Conservation (phyloP, 2,329 filamentous ascomycete genomes). For the Thermoascus crustaceus region DNA sequence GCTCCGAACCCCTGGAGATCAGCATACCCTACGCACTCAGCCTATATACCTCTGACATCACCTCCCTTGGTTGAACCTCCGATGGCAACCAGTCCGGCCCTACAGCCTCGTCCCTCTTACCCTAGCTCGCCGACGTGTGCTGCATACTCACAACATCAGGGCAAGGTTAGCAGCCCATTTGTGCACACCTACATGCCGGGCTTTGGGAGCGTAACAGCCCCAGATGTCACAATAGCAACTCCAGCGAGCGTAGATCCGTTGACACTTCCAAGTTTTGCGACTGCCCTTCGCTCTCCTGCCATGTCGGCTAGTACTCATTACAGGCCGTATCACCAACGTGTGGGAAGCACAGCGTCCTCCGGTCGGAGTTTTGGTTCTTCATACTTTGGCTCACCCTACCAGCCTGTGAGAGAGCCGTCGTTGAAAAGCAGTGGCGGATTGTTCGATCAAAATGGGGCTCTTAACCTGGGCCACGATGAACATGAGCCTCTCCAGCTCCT, state of each 20-base stretch:
- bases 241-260: conserved; percentile 19
- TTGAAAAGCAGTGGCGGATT: conserved; percentile 16
- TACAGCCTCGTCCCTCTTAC: conserved; percentile 16
- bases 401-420: conserved; percentile 22
- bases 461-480: conserved; percentile 2
- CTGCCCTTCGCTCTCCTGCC: conserved; percentile 27
- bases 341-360: conserved; percentile 20
- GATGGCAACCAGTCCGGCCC: conserved; percentile 19
- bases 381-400: conserved; percentile 23
- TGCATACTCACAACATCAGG: conserved; percentile 13
- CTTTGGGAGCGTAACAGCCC: conserved; percentile 21
- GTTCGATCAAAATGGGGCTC: conserved; percentile 1
- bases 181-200: conserved; percentile 30
- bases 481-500: conserved; percentile 33
- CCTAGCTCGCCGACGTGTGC: conserved; percentile 16
- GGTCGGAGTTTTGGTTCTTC: conserved; percentile 23
- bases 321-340: conserved; percentile 20
- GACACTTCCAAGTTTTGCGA: conserved; percentile 18
- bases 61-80: conserved; percentile 23
- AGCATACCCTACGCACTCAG: conserved; percentile 9
- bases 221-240: conserved; percentile 19
- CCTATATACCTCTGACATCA: conserved; percentile 21
- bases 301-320: conserved; percentile 27
- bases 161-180: conserved; percentile 29
- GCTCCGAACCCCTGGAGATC: neutral